Evolutionary conservation across 208 protist genomes (phyloP), one percentile per base, ranked within the genome.

Genomic region (Trypanosoma theileri): DNA sequence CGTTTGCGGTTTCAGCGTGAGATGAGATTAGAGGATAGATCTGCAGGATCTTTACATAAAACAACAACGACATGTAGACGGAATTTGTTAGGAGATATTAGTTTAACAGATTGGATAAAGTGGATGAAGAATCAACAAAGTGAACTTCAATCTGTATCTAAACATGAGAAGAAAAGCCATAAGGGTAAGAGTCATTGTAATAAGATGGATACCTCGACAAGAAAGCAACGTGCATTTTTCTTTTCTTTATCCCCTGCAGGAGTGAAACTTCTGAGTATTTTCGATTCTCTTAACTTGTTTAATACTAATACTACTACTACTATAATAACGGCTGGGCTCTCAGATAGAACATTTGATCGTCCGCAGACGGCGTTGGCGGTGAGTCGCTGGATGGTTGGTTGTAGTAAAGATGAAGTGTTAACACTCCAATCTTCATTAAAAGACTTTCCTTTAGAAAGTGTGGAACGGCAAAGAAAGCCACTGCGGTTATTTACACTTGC

Each of bases 251-350:
- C 44, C n/a, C 41, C 24, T 13, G 53, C 42, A 41, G 59, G 44
- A 11, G 59, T 24, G 17, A 40, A 21, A 22, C 44, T 64, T 17
- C 9, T 64, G 44, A 31, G 4, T 41, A 26, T 64, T 51, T n/a
- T 64, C 16, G 44, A 64, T 19, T 53, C 59, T n/a, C 45, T 64
- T 14, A 22, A 64, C 3, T 31, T 53, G 44, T 53, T 64, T 64
- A 3, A 44, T 40, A 16, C 40, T 28, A 31, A 12, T 16, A 54
- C 1, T 19, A 17, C 11, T 10, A 9, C 13, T 35, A 8, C 13
- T 24, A 16, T 40, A 40, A 35, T 56, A 26, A n/a, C n/a, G n/a
- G n/a, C n/a, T n/a, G n/a, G n/a, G n/a, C 42, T 58, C 12, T 46
- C 63, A 12, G 55, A 56, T 45, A 46, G 24, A 52, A 40, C 40